Evolutionary conservation across 805 yeast genomes (phyloP).

Genomic region (Yamadazyma laniorum): DNA sequence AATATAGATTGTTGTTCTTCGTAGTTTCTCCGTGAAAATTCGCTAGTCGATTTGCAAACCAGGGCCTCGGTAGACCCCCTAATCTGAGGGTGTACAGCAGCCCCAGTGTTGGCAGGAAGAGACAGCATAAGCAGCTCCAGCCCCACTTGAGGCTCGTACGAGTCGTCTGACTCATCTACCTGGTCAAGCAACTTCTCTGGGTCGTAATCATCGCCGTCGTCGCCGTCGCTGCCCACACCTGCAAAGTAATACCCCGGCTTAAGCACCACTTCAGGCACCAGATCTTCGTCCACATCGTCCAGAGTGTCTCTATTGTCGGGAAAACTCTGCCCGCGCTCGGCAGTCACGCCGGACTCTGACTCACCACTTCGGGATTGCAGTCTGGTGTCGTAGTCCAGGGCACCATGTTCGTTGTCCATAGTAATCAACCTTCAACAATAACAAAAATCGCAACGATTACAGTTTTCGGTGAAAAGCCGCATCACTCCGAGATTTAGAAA

Average conservation of each 20-base stretch:
- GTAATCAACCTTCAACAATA: too few relatives aligned
- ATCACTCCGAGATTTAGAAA: too few relatives aligned
- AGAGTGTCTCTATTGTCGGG: not conserved
- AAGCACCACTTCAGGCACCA: not conserved
- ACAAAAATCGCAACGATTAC: too few relatives aligned
- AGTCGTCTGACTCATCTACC: not conserved
- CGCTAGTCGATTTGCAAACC: too few relatives aligned
- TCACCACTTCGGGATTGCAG: too few relatives aligned
- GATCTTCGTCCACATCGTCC: not conserved
- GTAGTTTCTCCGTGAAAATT: not conserved
- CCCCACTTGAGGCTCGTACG: conserved; percentile 1
- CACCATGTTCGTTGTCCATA: too few relatives aligned
- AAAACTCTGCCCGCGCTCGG: not conserved
- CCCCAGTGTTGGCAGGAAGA: too few relatives aligned
- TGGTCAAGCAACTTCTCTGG: not conserved
- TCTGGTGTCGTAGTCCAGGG: too few relatives aligned
- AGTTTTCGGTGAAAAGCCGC: too few relatives aligned
- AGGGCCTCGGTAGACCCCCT: too few relatives aligned
- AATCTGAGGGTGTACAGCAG: not conserved
- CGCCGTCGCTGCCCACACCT: not conserved
- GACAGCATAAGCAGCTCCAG: too few relatives aligned
- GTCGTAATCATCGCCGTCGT: not conserved
- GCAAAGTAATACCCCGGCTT: not conserved
- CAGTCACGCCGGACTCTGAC: too few relatives aligned
- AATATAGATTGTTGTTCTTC: not conserved